Evolutionary conservation across 345 rosid species (phyloP), one percentile per base, ranked within the genome.

Genomic region (Leavenworthia alabamica): DNA sequence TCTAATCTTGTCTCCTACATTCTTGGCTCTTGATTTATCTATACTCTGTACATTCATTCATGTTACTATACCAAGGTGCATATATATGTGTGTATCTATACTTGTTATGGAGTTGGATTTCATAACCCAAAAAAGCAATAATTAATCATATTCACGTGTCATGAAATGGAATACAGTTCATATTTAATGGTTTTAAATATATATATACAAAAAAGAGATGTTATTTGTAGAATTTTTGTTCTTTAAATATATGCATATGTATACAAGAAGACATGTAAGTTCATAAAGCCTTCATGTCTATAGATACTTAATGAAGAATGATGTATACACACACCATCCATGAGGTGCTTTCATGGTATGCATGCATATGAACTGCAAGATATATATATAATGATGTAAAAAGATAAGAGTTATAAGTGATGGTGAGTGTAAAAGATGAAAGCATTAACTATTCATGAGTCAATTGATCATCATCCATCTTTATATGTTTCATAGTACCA

Each of bases 401-500:
- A 56, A 40, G 52, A 29, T 62, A 54, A 47, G 56, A 39, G 12
- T n/a, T 46, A 29, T 9, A 56, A 56, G 65, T 57, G 70, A 63
- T 49, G 47, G 60, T 32, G 60, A 49, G 70, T 64, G 70, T 64
- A 32, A 63, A 56, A 48, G 70, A 71, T 71, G 65, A 63, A 56
- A 63, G 49, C 40, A 49, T 54, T 54, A 70, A 70, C 75, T 57
- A 57, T 57, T 64, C 64, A 64, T 26, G 64, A 63, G 75, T 63
- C 75, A 71, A 63, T 63, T 63, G 59, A 47, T 55, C 70, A 46
- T 56, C 59, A 62, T 62, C 57, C 64, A 56, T 56, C 52, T 62
- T 50, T 56, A 56, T 49, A 63, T 71, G 69, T 47, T 71, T 56
- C 60, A 56, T 63, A 63, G 75, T 71, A 71, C 75, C 53, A 53